Percentiles rank a stretch among this genome's conserved stretches.
Evolutionary conservation across 108 stramenopile genomes (phyloP).

Genomic region (Chaetoceros muelleri): DNA sequence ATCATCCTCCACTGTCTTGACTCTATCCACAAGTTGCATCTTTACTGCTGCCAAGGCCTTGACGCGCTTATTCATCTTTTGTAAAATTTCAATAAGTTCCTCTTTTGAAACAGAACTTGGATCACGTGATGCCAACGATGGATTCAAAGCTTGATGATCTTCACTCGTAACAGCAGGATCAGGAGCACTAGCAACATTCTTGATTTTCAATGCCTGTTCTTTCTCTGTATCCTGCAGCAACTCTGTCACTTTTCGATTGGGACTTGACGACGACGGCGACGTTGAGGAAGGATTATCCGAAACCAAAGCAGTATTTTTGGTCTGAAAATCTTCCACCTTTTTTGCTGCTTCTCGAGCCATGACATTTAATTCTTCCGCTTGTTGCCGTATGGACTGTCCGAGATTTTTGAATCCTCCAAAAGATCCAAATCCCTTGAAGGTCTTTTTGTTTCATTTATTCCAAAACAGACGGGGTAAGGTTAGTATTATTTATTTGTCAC

Average conservation of each 20-base stretch:
- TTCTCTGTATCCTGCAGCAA: neutral
- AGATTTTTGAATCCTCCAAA: slow-evolving; percentile 8
- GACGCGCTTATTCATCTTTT: slow-evolving; percentile 76
- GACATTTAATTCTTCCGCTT: slow-evolving; percentile 15
- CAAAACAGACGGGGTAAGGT: no score
- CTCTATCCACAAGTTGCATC: slow-evolving; percentile 41
- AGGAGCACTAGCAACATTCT: neutral
- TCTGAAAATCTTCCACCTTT: slow-evolving; percentile 2
- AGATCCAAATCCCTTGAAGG: slow-evolving; percentile 1
- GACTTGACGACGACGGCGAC: neutral
- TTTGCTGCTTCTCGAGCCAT: slow-evolving; percentile 7
- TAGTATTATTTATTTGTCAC: no score
- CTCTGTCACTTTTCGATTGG: neutral
- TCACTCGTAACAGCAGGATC: slow-evolving; percentile 6
- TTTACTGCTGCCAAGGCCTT: slow-evolving; percentile 46
- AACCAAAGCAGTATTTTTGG: neutral
- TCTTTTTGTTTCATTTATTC: no score
- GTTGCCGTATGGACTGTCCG: slow-evolving; percentile 3
- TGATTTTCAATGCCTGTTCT: neutral
- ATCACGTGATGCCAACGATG: slow-evolving; percentile 15
- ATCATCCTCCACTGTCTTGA: slow-evolving; percentile 40
- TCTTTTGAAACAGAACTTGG: slow-evolving; percentile 46
- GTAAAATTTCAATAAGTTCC: slow-evolving; percentile 66
- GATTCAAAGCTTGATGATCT: neutral
- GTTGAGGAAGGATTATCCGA: neutral